Conservation (phyloP, 1,284 basidiomycete species). For the Leccinum fallax region DNA sequence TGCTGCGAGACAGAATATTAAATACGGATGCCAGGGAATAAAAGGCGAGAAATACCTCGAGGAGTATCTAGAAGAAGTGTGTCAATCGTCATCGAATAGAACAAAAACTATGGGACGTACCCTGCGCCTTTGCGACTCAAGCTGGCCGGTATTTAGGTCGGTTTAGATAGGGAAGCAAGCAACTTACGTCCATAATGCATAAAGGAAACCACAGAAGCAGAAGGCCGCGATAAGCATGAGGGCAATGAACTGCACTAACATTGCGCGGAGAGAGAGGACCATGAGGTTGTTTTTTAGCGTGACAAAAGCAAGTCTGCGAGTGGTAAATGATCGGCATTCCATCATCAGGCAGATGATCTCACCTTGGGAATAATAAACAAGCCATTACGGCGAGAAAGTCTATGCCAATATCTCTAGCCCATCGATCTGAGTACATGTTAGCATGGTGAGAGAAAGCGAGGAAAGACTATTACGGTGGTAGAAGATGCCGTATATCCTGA, state of each 20-base stretch:
- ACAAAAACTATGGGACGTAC: slow-evolving; percentile 19
- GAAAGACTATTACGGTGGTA: slow-evolving; percentile 49
- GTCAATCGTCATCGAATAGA: neutral
- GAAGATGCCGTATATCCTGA: slow-evolving; percentile 71
- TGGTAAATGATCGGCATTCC: neutral
- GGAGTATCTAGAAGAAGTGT: slow-evolving; percentile 24
- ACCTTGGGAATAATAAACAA: slow-evolving; percentile 86
- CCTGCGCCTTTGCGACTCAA: slow-evolving; percentile 56
- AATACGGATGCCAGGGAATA: neutral
- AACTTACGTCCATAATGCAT: slow-evolving; percentile 86
- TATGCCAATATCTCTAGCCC: slow-evolving; percentile 66
- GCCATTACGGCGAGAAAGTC: slow-evolving; percentile 81
- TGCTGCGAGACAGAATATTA: slow-evolving; percentile 40
- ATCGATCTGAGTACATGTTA: slow-evolving; percentile 44
- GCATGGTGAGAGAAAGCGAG: neutral
- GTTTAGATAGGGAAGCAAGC: neutral
- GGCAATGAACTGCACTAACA: slow-evolving; percentile 76
- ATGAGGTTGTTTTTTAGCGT: slow-evolving; percentile 86
- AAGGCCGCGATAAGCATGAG: slow-evolving; percentile 89
- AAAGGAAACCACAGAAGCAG: slow-evolving; percentile 88
- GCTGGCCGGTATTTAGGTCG: slow-evolving; percentile 37
- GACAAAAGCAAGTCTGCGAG: slow-evolving; percentile 76
- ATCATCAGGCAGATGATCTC: slow-evolving; percentile 10
- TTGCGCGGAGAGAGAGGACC: slow-evolving; percentile 77
- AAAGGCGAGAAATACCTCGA: slow-evolving; percentile 41